Percentiles rank a stretch among this genome's conserved stretches.
Conservation (phyloP, 768 basidiomycete species). For the Russula vinacea region DNA sequence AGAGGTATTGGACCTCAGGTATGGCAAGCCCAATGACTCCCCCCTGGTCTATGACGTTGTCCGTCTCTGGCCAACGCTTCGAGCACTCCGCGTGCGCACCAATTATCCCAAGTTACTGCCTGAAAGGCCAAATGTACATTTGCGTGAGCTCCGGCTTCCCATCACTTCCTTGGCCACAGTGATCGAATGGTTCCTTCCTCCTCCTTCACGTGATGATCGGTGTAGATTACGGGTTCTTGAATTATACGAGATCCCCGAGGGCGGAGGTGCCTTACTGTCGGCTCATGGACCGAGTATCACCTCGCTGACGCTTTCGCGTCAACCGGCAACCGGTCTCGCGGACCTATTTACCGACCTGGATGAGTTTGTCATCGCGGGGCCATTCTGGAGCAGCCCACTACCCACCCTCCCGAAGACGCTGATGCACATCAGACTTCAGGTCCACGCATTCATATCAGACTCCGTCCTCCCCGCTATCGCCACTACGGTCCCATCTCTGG, state of each 20-base stretch:
- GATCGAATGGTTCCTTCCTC: conserved; percentile 21
- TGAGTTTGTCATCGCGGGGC: conserved; percentile 20
- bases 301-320: conserved; percentile 19
- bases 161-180: conserved; percentile 15
- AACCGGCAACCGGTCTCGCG: conserved; percentile 19
- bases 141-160: conserved; percentile 24
- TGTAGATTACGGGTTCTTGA: conserved; percentile 16
- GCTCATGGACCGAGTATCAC: conserved; percentile 7
- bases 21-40: conserved; percentile 4
- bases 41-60: conserved; percentile 19
- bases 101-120: background rate
- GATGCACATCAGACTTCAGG: conserved; percentile 23
- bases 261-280: background rate
- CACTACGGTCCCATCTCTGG: background rate
- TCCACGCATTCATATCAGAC: conserved; percentile 21
- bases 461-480: conserved; percentile 6
- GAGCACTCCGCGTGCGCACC: conserved; percentile 21
- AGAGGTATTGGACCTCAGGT: conserved; percentile 20
- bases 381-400: conserved; percentile 20
- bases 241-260: conserved; percentile 17
- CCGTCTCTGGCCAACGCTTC: conserved; percentile 13
- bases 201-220: background rate
- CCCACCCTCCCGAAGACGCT: conserved; percentile 18
- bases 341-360: conserved; percentile 15
- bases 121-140: background rate